A percentile compares a stretch with the other conserved stretches of the same genome.
Evolutionary conservation across 768 basidiomycete species (phyloP).

Genomic region (Trametopsis cervina): DNA sequence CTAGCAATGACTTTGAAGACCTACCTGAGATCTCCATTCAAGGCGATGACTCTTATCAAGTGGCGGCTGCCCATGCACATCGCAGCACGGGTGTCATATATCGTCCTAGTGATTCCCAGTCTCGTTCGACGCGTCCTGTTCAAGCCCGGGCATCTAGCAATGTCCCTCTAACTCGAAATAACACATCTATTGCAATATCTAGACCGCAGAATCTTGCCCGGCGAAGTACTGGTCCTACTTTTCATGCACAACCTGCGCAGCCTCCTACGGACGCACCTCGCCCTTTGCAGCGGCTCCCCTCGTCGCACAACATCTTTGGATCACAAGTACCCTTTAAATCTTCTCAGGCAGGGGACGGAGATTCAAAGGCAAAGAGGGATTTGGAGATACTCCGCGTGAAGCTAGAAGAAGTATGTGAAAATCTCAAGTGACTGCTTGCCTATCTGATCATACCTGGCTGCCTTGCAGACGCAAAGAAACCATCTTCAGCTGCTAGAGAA

Average conservation of each 20-base stretch:
- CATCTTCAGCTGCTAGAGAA: constrained; percentile 33
- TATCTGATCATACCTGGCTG: constrained; percentile 30
- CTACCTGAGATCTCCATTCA: constrained; percentile 11
- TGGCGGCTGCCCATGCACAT: constrained; percentile 25
- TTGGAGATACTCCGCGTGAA: constrained; percentile 22
- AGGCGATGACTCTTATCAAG: constrained; percentile 12
- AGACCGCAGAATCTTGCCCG: background rate
- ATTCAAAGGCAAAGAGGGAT: constrained; percentile 4
- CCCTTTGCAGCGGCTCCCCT: background rate
- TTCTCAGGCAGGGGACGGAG: background rate
- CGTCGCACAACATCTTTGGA: background rate
- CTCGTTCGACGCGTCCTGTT: background rate
- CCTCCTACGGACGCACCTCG: background rate
- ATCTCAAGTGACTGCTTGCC: background rate
- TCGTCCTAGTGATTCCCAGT: background rate
- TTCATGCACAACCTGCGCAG: background rate
- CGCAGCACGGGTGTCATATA: constrained; percentile 34
- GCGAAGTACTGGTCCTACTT: background rate
- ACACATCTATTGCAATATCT: background rate
- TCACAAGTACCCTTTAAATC: background rate
- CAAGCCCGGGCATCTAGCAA: background rate
- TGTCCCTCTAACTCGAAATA: background rate
- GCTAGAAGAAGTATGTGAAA: constrained; percentile 41
- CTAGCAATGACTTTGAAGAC: constrained; percentile 31
- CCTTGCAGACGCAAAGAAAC: constrained; percentile 39